Conservation (phyloP, 2,329 filamentous ascomycete species). For the Periglandula ipomoeae region DNA sequence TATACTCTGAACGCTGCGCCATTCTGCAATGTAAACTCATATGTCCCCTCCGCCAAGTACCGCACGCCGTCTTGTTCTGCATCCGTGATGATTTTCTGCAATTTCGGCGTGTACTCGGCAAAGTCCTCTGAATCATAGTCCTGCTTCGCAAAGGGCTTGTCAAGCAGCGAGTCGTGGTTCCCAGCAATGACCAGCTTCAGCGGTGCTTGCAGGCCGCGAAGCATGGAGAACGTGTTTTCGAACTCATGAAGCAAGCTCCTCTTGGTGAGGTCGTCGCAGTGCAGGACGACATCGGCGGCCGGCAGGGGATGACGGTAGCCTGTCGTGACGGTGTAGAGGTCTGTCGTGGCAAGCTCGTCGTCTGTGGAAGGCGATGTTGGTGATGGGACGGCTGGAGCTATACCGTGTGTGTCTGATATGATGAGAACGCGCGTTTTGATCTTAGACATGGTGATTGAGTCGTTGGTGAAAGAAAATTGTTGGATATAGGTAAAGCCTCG, state of each 20-base stretch:
- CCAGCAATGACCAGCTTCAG: slow-evolving; percentile 47
- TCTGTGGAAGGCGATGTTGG: slow-evolving; percentile 8
- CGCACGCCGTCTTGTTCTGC: slow-evolving; percentile 29
- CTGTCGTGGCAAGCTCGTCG: slow-evolving; percentile 10
- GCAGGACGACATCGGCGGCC: slow-evolving; percentile 37
- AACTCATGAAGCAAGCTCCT: slow-evolving; percentile 32
- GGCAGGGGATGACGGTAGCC: slow-evolving; percentile 22
- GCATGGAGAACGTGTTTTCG: slow-evolving; percentile 28
- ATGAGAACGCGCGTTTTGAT: slow-evolving; percentile 29
- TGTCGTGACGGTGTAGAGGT: slow-evolving; percentile 11
- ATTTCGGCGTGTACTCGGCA: slow-evolving; percentile 8
- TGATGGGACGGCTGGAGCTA: background rate
- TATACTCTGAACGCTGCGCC: slow-evolving; percentile 40
- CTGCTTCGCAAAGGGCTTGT: slow-evolving; percentile 16
- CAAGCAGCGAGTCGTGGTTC: slow-evolving; percentile 42
- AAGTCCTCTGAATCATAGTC: slow-evolving; percentile 17
- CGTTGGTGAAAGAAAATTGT: background rate
- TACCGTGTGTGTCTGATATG: slow-evolving; percentile 29
- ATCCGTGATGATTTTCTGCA: slow-evolving; percentile 27
- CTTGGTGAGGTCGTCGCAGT: slow-evolving; percentile 44
- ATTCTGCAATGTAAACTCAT: slow-evolving; percentile 38
- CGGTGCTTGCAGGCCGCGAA: slow-evolving; percentile 34
- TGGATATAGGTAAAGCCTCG: no score
- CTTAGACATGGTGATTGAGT: background rate
- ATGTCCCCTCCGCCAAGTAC: slow-evolving; percentile 38